phyloP scores from a whole-genome alignment of 202 grass and related monocot species.

The Alloteropsis angusta region DNA sequence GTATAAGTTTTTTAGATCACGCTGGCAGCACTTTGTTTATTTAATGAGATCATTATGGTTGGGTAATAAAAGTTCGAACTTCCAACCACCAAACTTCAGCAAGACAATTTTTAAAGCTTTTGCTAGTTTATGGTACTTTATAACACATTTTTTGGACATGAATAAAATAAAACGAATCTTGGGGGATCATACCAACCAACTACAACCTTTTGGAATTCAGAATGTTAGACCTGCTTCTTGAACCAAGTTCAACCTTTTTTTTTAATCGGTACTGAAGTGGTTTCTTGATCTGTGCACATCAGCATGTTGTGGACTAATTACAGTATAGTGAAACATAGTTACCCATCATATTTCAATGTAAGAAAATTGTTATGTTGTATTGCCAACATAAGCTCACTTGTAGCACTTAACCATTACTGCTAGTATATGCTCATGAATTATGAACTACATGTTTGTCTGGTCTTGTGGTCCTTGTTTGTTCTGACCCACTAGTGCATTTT shows the following conservation, averaged over 20 bases:
- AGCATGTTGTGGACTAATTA: neutral
- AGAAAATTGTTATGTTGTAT: neutral
- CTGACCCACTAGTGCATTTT: neutral
- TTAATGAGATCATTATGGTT: neutral
- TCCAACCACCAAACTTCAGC: neutral
- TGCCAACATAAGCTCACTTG: neutral
- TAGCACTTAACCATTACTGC: constrained; percentile 5
- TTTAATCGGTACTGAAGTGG: too few species aligned
- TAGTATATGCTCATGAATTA: neutral
- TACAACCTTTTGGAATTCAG: too few species aligned
- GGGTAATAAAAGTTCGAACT: neutral
- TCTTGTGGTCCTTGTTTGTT: neutral
- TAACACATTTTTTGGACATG: neutral
- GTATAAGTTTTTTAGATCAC: neutral
- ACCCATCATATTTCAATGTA: neutral
- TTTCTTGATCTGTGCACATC: neutral
- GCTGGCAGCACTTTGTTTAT: neutral
- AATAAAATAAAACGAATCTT: neutral
- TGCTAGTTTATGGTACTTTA: neutral
- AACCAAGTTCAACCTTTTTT: too few species aligned
- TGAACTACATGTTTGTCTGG: neutral
- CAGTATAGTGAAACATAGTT: neutral
- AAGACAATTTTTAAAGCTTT: neutral
- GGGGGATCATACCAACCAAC: too few species aligned
- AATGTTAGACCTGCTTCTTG: too few species aligned